Evolutionary conservation across 2,329 filamentous ascomycete species (phyloP), one percentile per base, ranked within the genome.

Genomic region (Xylariaceae sp.): DNA sequence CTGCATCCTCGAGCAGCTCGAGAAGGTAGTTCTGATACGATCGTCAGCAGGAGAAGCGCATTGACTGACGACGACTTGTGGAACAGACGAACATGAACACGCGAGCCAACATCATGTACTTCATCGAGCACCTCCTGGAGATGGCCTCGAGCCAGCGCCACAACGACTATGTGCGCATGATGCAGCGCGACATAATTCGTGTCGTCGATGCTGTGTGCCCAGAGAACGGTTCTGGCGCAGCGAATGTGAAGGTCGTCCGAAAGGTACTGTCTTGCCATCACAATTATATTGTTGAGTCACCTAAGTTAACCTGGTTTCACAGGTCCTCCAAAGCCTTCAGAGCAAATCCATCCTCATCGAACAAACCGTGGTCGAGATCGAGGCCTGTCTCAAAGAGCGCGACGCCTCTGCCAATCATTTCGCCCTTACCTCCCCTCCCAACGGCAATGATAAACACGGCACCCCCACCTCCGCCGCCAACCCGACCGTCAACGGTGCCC

Each of bases 71-170:
- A 51, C 18, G 7, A 34, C 5, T 56, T 13, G 15, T 56, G 4
- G 17, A 45, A 60, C 57, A 92, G 84, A 96, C 90, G 66, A 93
- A 90, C 66, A 96, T 99, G 89, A 99, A 99, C 75, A 96, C 88
- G 55, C 84, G 93, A 61, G 95, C 94, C 60, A 99, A 99, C 73
- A 97, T 99, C 73, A 96, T 99, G 89, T 99, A 96, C 76, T 99
- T 99, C 75, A 88, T 99, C 71, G 93, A 97, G 71, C 89, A 93
- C 67, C 90, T 99, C 66, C 89, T 95, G 72, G 93, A 97, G 72
- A 82, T 91, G 76, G 89, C 91, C 18, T 82, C 85, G 63, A 88
- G 86, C 65, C 89, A 91, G 65, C 84, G 86, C 64, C 87, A 94
- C 67, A 77, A 83, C 56, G 87, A 90, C 63, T 99, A 96, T 71